Percentiles rank a stretch among this genome's conserved stretches.
These are phyloP conservation scores for Amaranthus palmeri DNA, from an alignment of 148 eudicot species.

Conservation along the genomic window DNA sequence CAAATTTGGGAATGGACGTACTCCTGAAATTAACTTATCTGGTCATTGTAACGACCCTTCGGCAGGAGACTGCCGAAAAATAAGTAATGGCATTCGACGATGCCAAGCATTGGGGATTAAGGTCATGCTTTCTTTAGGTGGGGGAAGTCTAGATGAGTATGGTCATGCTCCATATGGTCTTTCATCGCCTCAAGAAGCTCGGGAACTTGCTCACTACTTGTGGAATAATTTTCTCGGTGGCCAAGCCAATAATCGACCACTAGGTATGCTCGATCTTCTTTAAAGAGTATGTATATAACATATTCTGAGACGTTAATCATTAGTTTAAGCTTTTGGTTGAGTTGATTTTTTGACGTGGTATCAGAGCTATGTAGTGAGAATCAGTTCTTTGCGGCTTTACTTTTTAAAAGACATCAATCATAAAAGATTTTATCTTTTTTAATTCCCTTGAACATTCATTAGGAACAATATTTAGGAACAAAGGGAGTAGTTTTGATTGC, in stretches of 20 bases:
- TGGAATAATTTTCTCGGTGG: slow-evolving; percentile 29
- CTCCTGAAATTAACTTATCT: slow-evolving; percentile 15
- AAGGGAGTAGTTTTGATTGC: too few relatives aligned
- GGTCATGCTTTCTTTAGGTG: slow-evolving; percentile 29
- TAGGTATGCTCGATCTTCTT: slow-evolving; percentile 2
- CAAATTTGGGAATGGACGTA: slow-evolving; percentile 17
- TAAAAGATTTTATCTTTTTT: too few relatives aligned
- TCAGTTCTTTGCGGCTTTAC: too few relatives aligned
- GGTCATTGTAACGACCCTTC: slow-evolving; percentile 23
- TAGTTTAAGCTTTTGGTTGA: too few relatives aligned
- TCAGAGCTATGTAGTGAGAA: too few relatives aligned
- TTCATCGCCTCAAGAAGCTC: slow-evolving; percentile 16
- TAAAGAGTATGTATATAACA: too few relatives aligned
- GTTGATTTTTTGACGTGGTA: background rate
- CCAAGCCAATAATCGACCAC: slow-evolving; percentile 2
- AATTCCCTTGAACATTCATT: too few relatives aligned
- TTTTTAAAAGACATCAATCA: too few relatives aligned
- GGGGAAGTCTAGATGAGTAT: background rate
- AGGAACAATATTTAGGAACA: too few relatives aligned
- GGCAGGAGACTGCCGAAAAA: background rate
- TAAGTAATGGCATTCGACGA: background rate
- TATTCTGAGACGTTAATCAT: too few relatives aligned
- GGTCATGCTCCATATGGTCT: slow-evolving; percentile 15
- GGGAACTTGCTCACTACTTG: slow-evolving; percentile 18
- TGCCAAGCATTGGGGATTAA: slow-evolving; percentile 17